These are phyloP conservation scores for Ulota crispa DNA, from an alignment of 225 moss, liverwort and hornwort species.

Conservation along the genomic window DNA sequence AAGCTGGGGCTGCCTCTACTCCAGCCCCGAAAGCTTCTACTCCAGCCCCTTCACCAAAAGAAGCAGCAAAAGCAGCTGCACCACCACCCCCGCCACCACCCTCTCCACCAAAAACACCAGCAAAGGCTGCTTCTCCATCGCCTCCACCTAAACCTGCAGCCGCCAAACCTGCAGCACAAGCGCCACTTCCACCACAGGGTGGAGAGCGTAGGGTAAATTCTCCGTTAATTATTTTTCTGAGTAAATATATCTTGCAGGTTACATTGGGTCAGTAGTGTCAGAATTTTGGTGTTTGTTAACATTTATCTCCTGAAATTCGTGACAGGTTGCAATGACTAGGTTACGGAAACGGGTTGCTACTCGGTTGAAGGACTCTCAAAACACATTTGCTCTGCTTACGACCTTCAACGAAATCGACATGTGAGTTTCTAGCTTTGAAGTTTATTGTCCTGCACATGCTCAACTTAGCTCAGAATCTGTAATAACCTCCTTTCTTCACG, in stretches of 20 bases:
- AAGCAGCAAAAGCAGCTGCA: constrained; percentile 12
- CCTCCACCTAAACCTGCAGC: neutral
- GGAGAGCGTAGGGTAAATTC: constrained; percentile 75
- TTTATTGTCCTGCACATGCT: neutral
- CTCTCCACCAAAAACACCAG: constrained; percentile 28
- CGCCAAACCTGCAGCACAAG: constrained; percentile 32
- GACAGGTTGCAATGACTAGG: constrained; percentile 83
- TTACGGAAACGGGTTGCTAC: constrained; percentile 81
- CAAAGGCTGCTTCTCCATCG: constrained; percentile 4
- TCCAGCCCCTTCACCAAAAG: constrained; percentile 44
- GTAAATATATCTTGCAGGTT: neutral
- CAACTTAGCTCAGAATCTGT: neutral
- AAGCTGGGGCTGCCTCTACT: constrained; percentile 35
- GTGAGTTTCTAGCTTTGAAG: constrained; percentile 35
- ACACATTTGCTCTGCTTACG: constrained; percentile 88
- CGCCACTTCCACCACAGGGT: constrained; percentile 65
- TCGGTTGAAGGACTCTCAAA: constrained; percentile 85
- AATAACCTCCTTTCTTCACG: neutral
- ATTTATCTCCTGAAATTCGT: neutral
- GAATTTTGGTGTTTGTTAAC: neutral
- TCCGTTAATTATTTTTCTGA: neutral
- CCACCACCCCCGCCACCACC: neutral
- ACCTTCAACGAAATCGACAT: constrained; percentile 95
- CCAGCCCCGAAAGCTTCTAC: constrained; percentile 27
- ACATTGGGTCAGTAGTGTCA: neutral